Evolutionary conservation across 371 early-diverging fungal genomes (phyloP).

Genomic region (Chytridium lagenaria): DNA sequence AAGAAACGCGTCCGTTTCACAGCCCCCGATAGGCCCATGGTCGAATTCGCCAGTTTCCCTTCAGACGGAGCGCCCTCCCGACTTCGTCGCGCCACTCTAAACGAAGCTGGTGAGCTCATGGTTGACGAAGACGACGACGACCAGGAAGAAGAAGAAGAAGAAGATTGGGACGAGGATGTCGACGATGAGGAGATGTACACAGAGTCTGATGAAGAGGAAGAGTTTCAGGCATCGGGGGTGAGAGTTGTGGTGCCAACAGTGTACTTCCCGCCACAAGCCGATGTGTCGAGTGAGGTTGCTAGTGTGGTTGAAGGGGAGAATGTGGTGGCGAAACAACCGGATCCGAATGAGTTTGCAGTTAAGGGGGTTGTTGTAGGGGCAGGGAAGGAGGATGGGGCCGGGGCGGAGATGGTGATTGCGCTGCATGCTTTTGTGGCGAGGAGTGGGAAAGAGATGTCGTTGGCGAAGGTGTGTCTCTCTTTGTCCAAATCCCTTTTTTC

Average conservation of each 20-base stretch:
- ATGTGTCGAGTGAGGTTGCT: slow-evolving; percentile 43
- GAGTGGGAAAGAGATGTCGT: slow-evolving; percentile 44
- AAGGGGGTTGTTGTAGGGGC: background rate
- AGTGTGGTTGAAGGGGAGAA: slow-evolving; percentile 40
- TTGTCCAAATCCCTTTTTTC: background rate
- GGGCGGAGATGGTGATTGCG: slow-evolving; percentile 39
- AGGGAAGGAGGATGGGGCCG: background rate
- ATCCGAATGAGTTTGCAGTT: background rate
- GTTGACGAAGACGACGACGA: background rate
- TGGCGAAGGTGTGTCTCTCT: slow-evolving; percentile 38
- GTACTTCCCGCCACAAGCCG: slow-evolving; percentile 41
- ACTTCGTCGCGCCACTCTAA: background rate
- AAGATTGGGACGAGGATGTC: background rate
- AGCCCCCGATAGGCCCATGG: slow-evolving; percentile 27
- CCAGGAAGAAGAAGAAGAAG: background rate
- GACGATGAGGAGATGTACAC: background rate
- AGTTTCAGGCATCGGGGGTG: slow-evolving; percentile 4
- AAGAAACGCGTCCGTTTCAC: slow-evolving; percentile 30
- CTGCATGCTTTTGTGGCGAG: slow-evolving; percentile 39
- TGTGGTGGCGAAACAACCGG: background rate
- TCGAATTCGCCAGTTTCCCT: slow-evolving; percentile 30
- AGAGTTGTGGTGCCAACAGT: slow-evolving; percentile 30
- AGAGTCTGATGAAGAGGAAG: slow-evolving; percentile 1
- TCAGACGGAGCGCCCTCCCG: slow-evolving; percentile 12
- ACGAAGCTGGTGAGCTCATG: slow-evolving; percentile 2